phyloP scores from a whole-genome alignment of 208 protist species.

The Crithidia bombi region DNA sequence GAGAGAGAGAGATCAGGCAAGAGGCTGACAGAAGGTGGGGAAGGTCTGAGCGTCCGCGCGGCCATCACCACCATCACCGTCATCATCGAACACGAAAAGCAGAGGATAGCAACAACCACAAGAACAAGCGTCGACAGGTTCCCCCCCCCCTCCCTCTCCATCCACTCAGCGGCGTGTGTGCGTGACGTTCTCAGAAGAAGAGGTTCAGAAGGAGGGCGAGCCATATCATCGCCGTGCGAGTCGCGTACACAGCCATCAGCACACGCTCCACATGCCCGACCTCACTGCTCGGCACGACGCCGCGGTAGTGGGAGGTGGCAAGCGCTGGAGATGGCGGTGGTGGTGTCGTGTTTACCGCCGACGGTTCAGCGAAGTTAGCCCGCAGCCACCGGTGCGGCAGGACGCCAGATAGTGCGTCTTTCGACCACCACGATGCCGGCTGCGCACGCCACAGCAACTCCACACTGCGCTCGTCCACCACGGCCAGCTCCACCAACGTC shows the following conservation, averaged over 20 bases:
- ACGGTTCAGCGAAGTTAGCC: background rate
- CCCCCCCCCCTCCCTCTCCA: background rate
- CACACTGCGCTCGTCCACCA: slow-evolving; percentile 35
- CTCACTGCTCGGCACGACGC: no score
- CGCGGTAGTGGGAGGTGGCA: no score
- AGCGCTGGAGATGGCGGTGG: no score
- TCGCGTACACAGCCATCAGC: slow-evolving; percentile 30
- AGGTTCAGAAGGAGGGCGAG: slow-evolving; percentile 38
- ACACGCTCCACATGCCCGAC: slow-evolving; percentile 5
- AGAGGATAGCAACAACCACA: background rate
- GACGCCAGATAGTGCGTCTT: background rate
- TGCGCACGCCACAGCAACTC: slow-evolving; percentile 36
- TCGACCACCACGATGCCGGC: slow-evolving; percentile 26
- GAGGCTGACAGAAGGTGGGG: background rate
- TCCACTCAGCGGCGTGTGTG: background rate
- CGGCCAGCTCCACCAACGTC: slow-evolving; percentile 54
- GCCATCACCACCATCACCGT: no score
- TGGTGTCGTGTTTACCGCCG: background rate
- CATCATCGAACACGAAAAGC: background rate
- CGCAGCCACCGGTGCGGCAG: slow-evolving; percentile 30
- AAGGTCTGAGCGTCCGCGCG: no score
- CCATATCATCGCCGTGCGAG: slow-evolving; percentile 35
- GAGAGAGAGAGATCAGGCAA: background rate
- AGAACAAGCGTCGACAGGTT: no score
- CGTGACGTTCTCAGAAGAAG: slow-evolving; percentile 26